Percentiles rank a stretch among this genome's conserved stretches.
Evolutionary conservation across 225 moss, liverwort and hornwort species (phyloP).

Genomic region (Asterella californica): DNA sequence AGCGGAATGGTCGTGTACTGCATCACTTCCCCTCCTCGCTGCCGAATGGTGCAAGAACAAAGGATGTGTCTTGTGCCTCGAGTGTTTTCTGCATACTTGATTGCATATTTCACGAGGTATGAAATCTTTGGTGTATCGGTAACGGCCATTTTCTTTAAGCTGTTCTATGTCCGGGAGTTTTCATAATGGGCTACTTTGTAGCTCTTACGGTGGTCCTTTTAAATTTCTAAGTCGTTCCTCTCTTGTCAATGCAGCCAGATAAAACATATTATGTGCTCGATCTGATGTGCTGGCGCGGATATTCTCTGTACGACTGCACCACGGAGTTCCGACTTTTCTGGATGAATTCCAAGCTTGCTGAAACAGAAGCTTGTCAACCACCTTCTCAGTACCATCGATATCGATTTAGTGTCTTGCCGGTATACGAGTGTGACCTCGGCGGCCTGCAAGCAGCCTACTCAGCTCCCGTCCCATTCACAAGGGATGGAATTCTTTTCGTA

Average conservation of each 20-base stretch:
- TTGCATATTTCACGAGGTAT: constrained; percentile 92
- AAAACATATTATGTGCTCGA: constrained; percentile 92
- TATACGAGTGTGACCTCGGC: constrained; percentile 66
- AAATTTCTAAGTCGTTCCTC: background rate
- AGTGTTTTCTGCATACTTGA: constrained; percentile 95
- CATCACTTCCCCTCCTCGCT: constrained; percentile 90
- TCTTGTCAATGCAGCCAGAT: constrained; percentile 58
- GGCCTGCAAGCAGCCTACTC: constrained; percentile 78
- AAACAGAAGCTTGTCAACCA: constrained; percentile 65
- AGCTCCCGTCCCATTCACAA: constrained; percentile 57
- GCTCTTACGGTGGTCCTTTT: too few species aligned
- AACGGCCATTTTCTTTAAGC: background rate
- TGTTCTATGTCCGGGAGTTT: background rate
- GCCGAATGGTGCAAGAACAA: constrained; percentile 92
- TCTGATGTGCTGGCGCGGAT: constrained; percentile 99
- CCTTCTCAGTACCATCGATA: constrained; percentile 81
- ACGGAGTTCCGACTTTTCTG: constrained; percentile 93
- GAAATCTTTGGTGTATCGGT: background rate
- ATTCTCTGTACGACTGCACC: constrained; percentile 93
- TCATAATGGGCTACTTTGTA: background rate
- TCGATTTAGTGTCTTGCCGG: constrained; percentile 78
- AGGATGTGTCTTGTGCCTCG: constrained; percentile 84
- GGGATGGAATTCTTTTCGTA: constrained; percentile 80
- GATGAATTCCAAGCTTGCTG: constrained; percentile 91
- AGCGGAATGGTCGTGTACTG: constrained; percentile 85